Percentiles rank a stretch among this genome's conserved stretches.
These are phyloP conservation scores for Cyberlindnera veronae DNA, from an alignment of 805 yeast species.

Conservation along the genomic window DNA sequence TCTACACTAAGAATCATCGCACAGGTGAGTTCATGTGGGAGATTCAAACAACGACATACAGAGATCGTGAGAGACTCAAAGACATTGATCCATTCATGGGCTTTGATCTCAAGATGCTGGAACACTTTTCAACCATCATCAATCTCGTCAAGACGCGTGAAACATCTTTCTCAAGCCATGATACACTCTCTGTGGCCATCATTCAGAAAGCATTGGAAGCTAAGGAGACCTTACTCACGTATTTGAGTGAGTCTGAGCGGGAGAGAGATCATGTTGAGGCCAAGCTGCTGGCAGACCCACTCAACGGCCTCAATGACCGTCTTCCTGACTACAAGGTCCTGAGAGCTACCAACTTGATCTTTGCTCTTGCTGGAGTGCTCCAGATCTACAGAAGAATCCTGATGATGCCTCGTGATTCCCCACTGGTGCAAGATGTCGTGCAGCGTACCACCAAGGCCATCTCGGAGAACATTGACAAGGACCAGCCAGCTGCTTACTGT, in stretches of 20 bases:
- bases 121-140: constrained; percentile 50
- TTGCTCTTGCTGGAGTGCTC: constrained; percentile 50
- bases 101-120: constrained; percentile 59
- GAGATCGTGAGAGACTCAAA: constrained; percentile 26
- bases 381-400: constrained; percentile 57
- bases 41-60: constrained; percentile 9
- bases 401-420: constrained; percentile 44
- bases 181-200: constrained; percentile 4
- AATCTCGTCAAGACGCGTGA: constrained; percentile 34
- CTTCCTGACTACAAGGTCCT: constrained; percentile 26
- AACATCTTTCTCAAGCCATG: constrained; percentile 17
- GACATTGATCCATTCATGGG: constrained; percentile 65
- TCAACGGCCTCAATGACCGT: constrained; percentile 6
- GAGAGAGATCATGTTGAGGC: constrained; percentile 28
- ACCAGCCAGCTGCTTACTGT: constrained; percentile 50
- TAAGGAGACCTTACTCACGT: constrained; percentile 30
- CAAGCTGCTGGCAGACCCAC: constrained; percentile 10
- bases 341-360: constrained; percentile 49
- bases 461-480: constrained; percentile 35
- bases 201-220: constrained; percentile 37
- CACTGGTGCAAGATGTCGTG: constrained; percentile 40
- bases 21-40: constrained; percentile 22
- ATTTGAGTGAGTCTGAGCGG: constrained; percentile 22
- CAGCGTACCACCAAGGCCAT: constrained; percentile 35
- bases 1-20: constrained; percentile 30